A percentile compares a stretch with the other conserved stretches of the same genome.
These are phyloP conservation scores for Metschnikowia dekortorum DNA, from an alignment of 805 yeast species.

Conservation along the genomic window DNA sequence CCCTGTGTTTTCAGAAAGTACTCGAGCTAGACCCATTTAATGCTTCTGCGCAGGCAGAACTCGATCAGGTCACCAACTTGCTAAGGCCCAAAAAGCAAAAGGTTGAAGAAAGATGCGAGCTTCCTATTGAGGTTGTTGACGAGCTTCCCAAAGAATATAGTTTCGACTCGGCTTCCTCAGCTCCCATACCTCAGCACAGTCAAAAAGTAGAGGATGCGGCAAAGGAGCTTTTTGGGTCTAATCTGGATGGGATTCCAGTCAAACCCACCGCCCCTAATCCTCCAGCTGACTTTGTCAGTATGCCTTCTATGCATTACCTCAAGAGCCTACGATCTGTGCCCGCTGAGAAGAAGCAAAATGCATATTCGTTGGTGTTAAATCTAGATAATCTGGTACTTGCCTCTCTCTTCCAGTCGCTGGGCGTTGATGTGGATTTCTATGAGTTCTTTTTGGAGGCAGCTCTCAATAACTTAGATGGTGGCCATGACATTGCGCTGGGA, in stretches of 20 bases:
- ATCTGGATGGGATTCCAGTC: neutral
- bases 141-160: conserved; percentile 32
- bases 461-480: neutral
- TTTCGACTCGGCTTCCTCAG: neutral
- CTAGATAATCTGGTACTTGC: conserved; percentile 22
- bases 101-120: conserved; percentile 4
- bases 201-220: conserved; percentile 4
- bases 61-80: conserved; percentile 14
- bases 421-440: conserved; percentile 48
- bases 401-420: conserved; percentile 36
- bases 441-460: conserved; percentile 46
- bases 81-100: conserved; percentile 12
- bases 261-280: neutral
- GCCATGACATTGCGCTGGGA: neutral
- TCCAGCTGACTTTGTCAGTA: conserved; percentile 11
- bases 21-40: conserved; percentile 41
- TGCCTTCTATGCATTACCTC: conserved; percentile 25
- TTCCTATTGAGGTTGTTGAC: conserved; percentile 42
- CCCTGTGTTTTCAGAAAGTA: conserved; percentile 30
- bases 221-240: conserved; percentile 10
- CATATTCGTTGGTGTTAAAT: conserved; percentile 35
- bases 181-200: neutral
- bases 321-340: conserved; percentile 26
- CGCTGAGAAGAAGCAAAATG: conserved; percentile 20
- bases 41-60: conserved; percentile 32